Evolutionary conservation across 352 stramenopile species (phyloP).

Genomic region (Phytophthora melonis): DNA sequence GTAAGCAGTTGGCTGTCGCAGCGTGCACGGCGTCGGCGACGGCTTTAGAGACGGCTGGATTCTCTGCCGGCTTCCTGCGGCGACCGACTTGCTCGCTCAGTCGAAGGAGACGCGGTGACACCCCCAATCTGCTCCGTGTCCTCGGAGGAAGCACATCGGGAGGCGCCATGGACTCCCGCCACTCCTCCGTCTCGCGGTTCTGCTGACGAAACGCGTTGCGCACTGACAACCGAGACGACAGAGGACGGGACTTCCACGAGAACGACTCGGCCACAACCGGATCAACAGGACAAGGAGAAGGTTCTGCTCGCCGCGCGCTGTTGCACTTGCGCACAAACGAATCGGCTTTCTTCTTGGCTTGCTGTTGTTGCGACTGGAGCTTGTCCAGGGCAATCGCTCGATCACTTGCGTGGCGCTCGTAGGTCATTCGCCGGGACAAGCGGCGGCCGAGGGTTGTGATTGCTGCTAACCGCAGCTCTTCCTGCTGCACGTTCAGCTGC

Average conservation of each 20-base stretch:
- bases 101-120: constrained; percentile 55
- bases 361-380: constrained; percentile 1
- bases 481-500: constrained; percentile 41
- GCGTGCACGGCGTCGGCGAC: constrained; percentile 30
- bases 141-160: constrained; percentile 24
- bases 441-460: constrained; percentile 11
- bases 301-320: constrained; percentile 32
- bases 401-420: constrained; percentile 8
- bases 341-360: constrained; percentile 5
- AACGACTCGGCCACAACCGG: constrained; percentile 30
- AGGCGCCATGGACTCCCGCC: constrained; percentile 39
- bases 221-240: constrained; percentile 61
- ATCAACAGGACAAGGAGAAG: constrained; percentile 7
- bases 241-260: constrained; percentile 57
- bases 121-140: constrained; percentile 30
- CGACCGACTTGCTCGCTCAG: constrained; percentile 52
- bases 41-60: constrained; percentile 10
- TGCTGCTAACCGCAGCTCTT: constrained; percentile 31
- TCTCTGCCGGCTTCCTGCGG: constrained; percentile 13
- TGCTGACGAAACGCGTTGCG: constrained; percentile 60
- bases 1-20: constrained; percentile 31
- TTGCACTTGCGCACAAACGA: constrained; percentile 18
- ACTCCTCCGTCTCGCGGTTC: constrained; percentile 40
- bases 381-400: not conserved
- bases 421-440: constrained; percentile 11